phyloP scores from a whole-genome alignment of 2,329 filamentous ascomycete genomes.

The Arthrobotrys musiformis region DNA sequence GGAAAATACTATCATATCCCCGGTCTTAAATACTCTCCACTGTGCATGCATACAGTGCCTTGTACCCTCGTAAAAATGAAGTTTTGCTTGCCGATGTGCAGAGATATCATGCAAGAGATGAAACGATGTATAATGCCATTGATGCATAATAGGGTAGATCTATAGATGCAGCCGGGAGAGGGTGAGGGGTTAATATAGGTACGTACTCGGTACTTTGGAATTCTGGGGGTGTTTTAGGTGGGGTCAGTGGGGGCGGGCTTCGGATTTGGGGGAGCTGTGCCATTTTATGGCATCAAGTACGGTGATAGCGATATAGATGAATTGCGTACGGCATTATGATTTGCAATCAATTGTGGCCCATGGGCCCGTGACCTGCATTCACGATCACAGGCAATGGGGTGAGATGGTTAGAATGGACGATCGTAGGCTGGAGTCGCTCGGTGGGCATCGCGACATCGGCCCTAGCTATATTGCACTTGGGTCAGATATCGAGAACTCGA shows the following conservation, averaged over 20 bases:
- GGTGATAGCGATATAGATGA: too few species aligned
- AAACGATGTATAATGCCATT: conserved; percentile 14
- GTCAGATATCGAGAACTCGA: too few species aligned
- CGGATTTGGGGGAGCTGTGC: conserved; percentile 4
- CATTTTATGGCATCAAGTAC: neutral
- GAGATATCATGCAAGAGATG: conserved; percentile 6
- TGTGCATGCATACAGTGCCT: neutral
- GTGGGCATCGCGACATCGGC: too few species aligned
- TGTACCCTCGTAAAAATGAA: conserved; percentile 5
- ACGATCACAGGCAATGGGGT: too few species aligned
- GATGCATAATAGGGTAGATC: conserved; percentile 1
- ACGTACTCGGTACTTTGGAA: neutral
- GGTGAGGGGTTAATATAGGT: neutral
- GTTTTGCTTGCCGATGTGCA: conserved; percentile 1
- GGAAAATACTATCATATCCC: neutral
- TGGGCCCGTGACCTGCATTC: too few species aligned
- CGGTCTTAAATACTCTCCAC: neutral
- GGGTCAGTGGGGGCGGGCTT: neutral
- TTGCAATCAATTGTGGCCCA: too few species aligned
- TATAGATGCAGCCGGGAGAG: neutral
- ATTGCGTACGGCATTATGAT: too few species aligned
- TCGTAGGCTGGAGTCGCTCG: too few species aligned
- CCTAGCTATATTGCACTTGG: too few species aligned
- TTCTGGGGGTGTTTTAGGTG: neutral
- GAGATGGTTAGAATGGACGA: too few species aligned